phyloP scores from a whole-genome alignment of 1,284 basidiomycete species.

The Malassezia equina region DNA sequence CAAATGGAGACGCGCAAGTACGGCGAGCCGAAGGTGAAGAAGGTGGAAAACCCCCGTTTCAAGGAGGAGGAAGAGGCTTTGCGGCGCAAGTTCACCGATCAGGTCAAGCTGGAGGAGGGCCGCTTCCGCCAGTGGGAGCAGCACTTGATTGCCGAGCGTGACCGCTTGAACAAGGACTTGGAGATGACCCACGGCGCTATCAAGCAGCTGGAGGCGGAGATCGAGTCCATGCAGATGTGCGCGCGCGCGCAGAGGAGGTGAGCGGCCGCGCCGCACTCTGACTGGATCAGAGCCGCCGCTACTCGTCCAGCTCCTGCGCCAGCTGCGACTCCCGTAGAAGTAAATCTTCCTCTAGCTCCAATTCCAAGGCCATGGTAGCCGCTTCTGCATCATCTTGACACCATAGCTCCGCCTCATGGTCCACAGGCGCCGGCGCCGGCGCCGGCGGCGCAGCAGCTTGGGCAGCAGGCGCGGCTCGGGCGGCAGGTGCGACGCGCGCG shows the following conservation, averaged over 20 bases:
- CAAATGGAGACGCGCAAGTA: conserved; percentile 99
- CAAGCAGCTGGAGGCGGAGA: conserved; percentile 44
- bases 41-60: conserved; percentile 98
- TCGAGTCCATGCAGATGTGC: conserved; percentile 12
- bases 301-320: conserved; percentile 14
- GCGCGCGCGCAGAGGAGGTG: conserved; percentile 14
- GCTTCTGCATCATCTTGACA: conserved; percentile 17
- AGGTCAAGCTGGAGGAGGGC: conserved; percentile 96
- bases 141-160: conserved; percentile 54
- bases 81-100: conserved; percentile 94
- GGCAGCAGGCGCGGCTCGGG: neutral
- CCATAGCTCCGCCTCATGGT: conserved; percentile 1
- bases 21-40: conserved; percentile 96
- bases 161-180: conserved; percentile 47
- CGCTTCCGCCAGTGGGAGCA: conserved; percentile 99
- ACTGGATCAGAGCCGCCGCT: neutral
- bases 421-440: neutral
- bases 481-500: too few species aligned
- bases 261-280: neutral
- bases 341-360: conserved; percentile 16
- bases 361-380: conserved; percentile 26
- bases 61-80: conserved; percentile 97
- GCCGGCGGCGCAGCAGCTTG: neutral
- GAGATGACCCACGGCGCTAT: conserved; percentile 43
- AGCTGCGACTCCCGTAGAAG: conserved; percentile 17